A percentile compares a stretch with the other conserved stretches of the same genome.
Evolutionary conservation across 805 yeast species (phyloP).

Genomic region (Torulaspora maleeae): DNA sequence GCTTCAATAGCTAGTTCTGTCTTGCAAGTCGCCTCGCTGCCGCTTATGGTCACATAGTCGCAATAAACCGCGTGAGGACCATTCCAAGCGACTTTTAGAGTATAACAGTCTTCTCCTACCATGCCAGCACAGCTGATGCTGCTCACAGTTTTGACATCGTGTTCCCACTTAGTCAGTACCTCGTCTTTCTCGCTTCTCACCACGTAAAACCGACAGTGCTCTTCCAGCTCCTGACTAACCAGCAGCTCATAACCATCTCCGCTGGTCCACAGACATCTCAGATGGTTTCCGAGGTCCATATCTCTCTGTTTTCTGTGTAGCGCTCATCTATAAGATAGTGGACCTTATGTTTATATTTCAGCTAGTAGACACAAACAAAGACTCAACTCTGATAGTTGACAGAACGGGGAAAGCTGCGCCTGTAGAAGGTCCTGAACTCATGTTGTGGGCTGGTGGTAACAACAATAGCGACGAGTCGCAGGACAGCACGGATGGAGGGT

Average conservation of each 20-base stretch:
- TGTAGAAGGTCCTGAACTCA: not conserved
- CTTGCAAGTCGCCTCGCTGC: not conserved
- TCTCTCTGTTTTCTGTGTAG: not conserved
- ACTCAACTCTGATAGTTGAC: not conserved
- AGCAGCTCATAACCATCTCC: not conserved
- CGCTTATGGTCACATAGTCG: slow-evolving; percentile 9
- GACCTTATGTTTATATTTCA: slow-evolving; percentile 5
- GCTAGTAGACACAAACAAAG: slow-evolving; percentile 1
- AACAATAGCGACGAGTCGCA: slow-evolving; percentile 8
- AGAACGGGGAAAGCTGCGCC: too few relatives aligned
- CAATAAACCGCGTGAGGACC: slow-evolving; percentile 3
- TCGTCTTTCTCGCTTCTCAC: not conserved
- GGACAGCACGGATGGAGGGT: slow-evolving; percentile 12
- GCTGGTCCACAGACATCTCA: slow-evolving; percentile 7
- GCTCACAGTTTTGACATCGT: slow-evolving; percentile 1
- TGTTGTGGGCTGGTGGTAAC: slow-evolving; percentile 7
- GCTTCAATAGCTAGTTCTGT: slow-evolving; percentile 11
- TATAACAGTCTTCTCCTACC: not conserved
- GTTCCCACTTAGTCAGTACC: slow-evolving; percentile 6
- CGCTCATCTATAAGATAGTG: not conserved
- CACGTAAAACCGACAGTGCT: slow-evolving; percentile 1
- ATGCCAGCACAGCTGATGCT: slow-evolving; percentile 1
- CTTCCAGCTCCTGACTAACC: not conserved
- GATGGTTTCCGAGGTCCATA: not conserved
- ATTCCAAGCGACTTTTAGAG: slow-evolving; percentile 5